A percentile compares a stretch with the other conserved stretches of the same genome.
Evolutionary conservation across 2,329 filamentous ascomycete species (phyloP).

Genomic region (Cladorrhinum sp.): DNA sequence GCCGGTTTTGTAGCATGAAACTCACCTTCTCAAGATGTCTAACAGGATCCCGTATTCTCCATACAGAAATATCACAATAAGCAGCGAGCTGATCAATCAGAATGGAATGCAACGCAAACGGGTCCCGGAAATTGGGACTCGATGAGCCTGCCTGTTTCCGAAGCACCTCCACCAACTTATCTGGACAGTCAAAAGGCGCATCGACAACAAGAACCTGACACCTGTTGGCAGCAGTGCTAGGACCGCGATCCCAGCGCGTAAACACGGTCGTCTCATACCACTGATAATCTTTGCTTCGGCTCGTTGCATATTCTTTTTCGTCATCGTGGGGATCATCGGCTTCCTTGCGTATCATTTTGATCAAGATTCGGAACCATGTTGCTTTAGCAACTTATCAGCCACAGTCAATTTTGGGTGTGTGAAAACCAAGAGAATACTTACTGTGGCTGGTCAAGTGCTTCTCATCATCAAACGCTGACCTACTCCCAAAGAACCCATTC

Average conservation of each 20-base stretch:
- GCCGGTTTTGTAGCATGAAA: not conserved
- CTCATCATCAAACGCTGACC: slow-evolving; percentile 7
- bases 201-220: slow-evolving; percentile 21
- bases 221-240: not conserved
- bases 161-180: slow-evolving; percentile 1
- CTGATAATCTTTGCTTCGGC: slow-evolving; percentile 13
- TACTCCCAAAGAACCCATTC: slow-evolving; percentile 23
- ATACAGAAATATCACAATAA: slow-evolving; percentile 21
- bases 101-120: slow-evolving; percentile 19
- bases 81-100: slow-evolving; percentile 20
- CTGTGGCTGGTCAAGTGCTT: slow-evolving; percentile 13
- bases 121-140: slow-evolving; percentile 16
- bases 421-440: not conserved
- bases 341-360: slow-evolving; percentile 23
- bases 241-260: slow-evolving; percentile 17
- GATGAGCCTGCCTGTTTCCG: not conserved
- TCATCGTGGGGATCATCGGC: slow-evolving; percentile 9
- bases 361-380: slow-evolving; percentile 22
- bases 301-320: slow-evolving; percentile 15
- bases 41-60: slow-evolving; percentile 23
- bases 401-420: not conserved
- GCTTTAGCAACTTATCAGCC: slow-evolving; percentile 9
- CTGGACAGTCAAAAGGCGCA: slow-evolving; percentile 11
- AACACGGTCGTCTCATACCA: slow-evolving; percentile 25
- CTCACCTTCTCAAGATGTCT: slow-evolving; percentile 21